Conservation (phyloP, 2,329 filamentous ascomycete species). For the Malbranchea zuffiana region DNA sequence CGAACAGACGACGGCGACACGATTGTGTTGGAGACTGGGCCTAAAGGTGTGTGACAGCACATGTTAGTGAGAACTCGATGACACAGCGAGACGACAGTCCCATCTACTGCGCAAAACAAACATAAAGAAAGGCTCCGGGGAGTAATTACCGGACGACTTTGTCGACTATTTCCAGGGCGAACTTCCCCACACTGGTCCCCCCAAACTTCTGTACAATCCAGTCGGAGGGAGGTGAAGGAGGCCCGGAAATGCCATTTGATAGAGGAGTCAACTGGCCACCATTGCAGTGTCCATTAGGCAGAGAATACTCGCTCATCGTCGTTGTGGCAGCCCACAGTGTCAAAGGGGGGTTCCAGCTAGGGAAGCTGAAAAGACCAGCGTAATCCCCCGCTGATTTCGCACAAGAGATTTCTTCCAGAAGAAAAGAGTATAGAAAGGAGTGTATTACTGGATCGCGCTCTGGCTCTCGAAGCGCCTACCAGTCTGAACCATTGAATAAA, state of each 20-base stretch:
- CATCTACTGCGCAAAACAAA: background rate
- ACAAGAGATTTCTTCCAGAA: background rate
- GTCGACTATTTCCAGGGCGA: constrained; percentile 62
- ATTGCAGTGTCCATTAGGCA: constrained; percentile 15
- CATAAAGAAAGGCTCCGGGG: background rate
- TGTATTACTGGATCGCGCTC: background rate
- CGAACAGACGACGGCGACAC: constrained; percentile 88
- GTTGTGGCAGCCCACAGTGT: background rate
- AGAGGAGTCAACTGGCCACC: constrained; percentile 12
- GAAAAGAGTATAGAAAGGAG: constrained; percentile 1
- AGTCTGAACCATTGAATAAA: too few relatives aligned
- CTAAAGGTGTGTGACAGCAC: constrained; percentile 28
- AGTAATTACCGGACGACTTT: constrained; percentile 53
- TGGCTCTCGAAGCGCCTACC: too few relatives aligned
- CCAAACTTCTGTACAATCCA: constrained; percentile 96
- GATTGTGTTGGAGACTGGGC: constrained; percentile 53
- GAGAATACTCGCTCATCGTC: constrained; percentile 13
- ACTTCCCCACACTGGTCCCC: constrained; percentile 91
- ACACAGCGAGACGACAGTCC: background rate
- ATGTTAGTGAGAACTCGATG: constrained; percentile 2
- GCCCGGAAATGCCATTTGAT: constrained; percentile 17
- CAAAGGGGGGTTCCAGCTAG: constrained; percentile 3
- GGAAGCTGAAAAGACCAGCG: constrained; percentile 7
- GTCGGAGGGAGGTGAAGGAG: constrained; percentile 15
- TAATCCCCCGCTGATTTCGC: constrained; percentile 4